Percentiles rank a stretch among this genome's conserved stretches.
These are phyloP conservation scores for Spinellus fusiger DNA, from an alignment of 192 early-diverging fungal genomes.

Conservation along the genomic window DNA sequence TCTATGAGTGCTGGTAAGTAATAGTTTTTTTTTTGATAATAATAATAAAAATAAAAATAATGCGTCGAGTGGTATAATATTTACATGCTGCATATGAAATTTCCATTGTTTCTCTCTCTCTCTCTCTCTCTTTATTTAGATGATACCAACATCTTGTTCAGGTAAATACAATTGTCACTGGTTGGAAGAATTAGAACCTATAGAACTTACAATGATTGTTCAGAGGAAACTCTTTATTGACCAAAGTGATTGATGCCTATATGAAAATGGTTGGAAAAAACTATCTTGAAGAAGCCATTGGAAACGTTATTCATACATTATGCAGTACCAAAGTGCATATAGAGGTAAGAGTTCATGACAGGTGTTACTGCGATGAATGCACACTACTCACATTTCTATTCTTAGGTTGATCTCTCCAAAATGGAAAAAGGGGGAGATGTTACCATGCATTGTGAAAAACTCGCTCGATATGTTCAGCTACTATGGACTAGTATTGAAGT, in stretches of 20 bases:
- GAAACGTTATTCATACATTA: conserved; percentile 53
- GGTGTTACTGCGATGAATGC: conserved; percentile 30
- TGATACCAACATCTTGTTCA: conserved; percentile 43
- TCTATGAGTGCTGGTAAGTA: conserved; percentile 32
- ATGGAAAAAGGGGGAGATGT: conserved; percentile 20
- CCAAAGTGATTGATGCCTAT: conserved; percentile 61
- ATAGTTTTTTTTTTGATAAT: neutral
- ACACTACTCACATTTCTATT: too few species aligned
- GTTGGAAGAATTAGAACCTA: neutral
- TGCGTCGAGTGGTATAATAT: too few species aligned
- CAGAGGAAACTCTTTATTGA: conserved; percentile 60
- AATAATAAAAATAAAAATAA: too few species aligned
- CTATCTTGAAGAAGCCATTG: conserved; percentile 59
- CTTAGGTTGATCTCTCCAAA: conserved; percentile 19
- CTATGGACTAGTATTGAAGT: conserved; percentile 47
- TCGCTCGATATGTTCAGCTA: conserved; percentile 39
- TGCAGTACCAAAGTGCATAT: conserved; percentile 44
- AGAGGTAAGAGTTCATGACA: too few species aligned
- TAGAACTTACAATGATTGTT: neutral
- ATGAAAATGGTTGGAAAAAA: conserved; percentile 61
- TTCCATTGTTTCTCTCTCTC: conserved; percentile 4
- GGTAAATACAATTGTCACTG: conserved; percentile 21
- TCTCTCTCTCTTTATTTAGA: conserved; percentile 11
- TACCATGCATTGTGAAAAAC: conserved; percentile 40
- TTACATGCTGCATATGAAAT: too few species aligned